Percentiles rank a stretch among this genome's conserved stretches.
Evolutionary conservation across 352 stramenopile species (phyloP).

Genomic region (Phytophthora macrochlamydospora): DNA sequence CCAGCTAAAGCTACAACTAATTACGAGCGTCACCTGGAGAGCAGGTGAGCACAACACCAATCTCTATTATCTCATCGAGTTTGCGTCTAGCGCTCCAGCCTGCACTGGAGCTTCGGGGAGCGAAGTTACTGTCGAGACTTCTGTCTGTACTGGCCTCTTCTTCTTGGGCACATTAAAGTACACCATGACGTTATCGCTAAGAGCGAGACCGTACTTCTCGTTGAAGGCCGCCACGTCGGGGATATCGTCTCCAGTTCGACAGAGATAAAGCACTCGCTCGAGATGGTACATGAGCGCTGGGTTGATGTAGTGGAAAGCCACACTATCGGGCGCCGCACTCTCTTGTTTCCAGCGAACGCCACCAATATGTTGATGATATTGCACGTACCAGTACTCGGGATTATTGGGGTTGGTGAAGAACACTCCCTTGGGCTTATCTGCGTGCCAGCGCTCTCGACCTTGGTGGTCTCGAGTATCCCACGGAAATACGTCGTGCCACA

Average conservation of each 20-base stretch:
- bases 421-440: conserved; percentile 68
- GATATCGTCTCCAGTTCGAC: conserved; percentile 55
- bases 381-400: conserved; percentile 68
- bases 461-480: conserved; percentile 73
- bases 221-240: conserved; percentile 59
- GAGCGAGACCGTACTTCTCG: conserved; percentile 49
- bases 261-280: conserved; percentile 73
- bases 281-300: conserved; percentile 81
- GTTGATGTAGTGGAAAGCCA: conserved; percentile 82
- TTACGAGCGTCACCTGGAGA: conserved; percentile 12
- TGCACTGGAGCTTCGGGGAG: conserved; percentile 1
- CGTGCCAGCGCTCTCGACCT: conserved; percentile 81
- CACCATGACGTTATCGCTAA: conserved; percentile 53
- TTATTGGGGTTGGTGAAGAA: conserved; percentile 65
- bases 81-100: conserved; percentile 5
- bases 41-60: background rate
- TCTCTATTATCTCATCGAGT: conserved; percentile 2
- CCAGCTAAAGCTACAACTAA: conserved; percentile 15
- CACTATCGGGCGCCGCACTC: conserved; percentile 63
- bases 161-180: conserved; percentile 40
- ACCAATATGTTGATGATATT: conserved; percentile 77
- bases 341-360: conserved; percentile 56
- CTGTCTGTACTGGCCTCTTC: conserved; percentile 6
- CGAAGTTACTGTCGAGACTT: background rate
- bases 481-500: conserved; percentile 75